Evolutionary conservation across 352 stramenopile species (phyloP), one percentile per base, ranked within the genome.

Genomic region (Pythium aphanidermatum): DNA sequence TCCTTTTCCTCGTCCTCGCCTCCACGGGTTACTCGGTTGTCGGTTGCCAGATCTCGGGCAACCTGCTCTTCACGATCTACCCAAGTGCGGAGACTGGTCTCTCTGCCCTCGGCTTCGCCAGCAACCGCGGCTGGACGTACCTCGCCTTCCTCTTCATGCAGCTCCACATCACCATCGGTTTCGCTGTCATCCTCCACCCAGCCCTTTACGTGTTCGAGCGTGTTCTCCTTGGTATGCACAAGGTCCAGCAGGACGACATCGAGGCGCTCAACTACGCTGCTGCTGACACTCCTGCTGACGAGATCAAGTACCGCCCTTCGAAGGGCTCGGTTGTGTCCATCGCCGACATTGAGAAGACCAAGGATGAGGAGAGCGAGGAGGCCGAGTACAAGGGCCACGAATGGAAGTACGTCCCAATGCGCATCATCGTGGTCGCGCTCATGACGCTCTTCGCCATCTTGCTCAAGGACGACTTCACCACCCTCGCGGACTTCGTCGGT

Each of bases 401-500:
- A 2, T 13, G 74, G 40, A 70, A 72, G 38, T 80, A 81, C 57
- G 48, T 77, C 28, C 40, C 70, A 17, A 52, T 85, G 38, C 70
- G 72, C 8, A 56, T 80, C 37, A 53, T 82, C 32, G 66, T 85
- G 16, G 69, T 85, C 40, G 60, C 63, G 16, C 27, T 72, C n/a
- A 50, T 77, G n/a, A 60, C 74, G 31, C 48, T 68, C 12, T 29
- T 48, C 6, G 51, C 62, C 25, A 48, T 67, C 10, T 26, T 59
- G 11, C 47, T 63, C 39, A 49, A 63, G 53, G 56, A 84, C 49
- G 65, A 80, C 39, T 81, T 86, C 31, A 40, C 69, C 10, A 70
- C 80, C 40, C 70, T 86, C 23, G 60, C 61, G 11, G 74, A 86
- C 51, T 86, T 86, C 31, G 63, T 83, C 17, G 74, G 74, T 20